These are phyloP conservation scores for Eimeria falciformis DNA, from an alignment of 169 alveolate genomes.

Conservation along the genomic window DNA sequence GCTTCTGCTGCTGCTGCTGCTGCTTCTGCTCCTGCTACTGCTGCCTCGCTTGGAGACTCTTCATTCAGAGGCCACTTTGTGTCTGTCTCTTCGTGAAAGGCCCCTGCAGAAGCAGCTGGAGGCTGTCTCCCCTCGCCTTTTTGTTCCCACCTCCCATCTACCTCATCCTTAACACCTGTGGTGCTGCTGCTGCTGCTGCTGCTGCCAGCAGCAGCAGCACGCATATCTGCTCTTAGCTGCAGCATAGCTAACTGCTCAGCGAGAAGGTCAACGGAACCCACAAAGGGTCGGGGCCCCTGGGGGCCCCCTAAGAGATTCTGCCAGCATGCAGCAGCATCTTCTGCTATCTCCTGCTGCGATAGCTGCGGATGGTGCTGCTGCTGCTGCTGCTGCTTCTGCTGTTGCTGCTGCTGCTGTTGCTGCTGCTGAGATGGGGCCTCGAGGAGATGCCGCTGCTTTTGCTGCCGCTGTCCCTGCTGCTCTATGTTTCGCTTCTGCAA, in stretches of 20 bases:
- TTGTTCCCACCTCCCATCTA: too few species aligned
- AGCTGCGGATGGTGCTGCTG: slow-evolving; percentile 15
- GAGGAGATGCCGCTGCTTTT: slow-evolving; percentile 8
- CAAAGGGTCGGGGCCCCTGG: slow-evolving; percentile 56
- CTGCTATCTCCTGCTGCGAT: background rate
- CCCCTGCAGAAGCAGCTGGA: background rate
- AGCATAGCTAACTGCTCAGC: slow-evolving; percentile 59
- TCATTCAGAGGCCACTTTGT: background rate
- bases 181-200: slow-evolving; percentile 16
- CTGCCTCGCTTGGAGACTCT: background rate
- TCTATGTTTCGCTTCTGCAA: background rate
- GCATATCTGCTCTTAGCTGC: slow-evolving; percentile 26
- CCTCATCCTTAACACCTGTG: background rate
- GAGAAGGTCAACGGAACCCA: slow-evolving; percentile 14
- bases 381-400: slow-evolving; percentile 15
- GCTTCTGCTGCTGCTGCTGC: background rate
- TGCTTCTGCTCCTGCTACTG: background rate
- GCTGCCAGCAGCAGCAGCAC: slow-evolving; percentile 60
- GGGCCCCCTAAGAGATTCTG: slow-evolving; percentile 28
- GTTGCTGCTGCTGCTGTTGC: background rate
- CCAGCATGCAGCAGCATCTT: slow-evolving; percentile 43
- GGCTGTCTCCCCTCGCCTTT: background rate
- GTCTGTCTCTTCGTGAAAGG: background rate
- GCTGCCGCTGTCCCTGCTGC: slow-evolving; percentile 47
- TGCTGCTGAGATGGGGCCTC: background rate